Conservation (phyloP, 257 asterid genomes). For the Cynanchum wilfordii region DNA sequence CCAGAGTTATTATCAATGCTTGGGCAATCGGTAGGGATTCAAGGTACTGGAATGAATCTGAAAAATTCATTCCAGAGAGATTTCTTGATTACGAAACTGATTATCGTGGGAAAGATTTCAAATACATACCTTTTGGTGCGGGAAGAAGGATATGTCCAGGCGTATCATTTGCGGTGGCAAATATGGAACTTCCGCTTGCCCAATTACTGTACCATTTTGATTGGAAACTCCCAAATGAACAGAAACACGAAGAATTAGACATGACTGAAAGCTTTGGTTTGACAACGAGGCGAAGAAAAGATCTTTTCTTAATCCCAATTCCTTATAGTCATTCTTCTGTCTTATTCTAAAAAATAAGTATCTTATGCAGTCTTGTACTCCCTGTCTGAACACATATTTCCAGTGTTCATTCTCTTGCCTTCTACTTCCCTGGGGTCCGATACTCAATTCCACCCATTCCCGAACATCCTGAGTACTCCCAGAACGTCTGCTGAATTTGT, state of each 20-base stretch:
- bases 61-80: conserved; percentile 3
- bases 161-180: not conserved
- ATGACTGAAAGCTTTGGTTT: conserved; percentile 3
- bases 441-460: no score
- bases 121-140: conserved; percentile 9
- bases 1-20: conserved; percentile 6
- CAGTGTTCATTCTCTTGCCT: no score
- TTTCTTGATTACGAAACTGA: conserved; percentile 6
- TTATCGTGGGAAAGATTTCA: conserved; percentile 1
- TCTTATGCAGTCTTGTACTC: no score
- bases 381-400: no score
- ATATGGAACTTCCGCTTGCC: not conserved
- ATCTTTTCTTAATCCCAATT: conserved; percentile 1
- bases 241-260: conserved; percentile 2
- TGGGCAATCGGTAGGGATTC: conserved; percentile 12
- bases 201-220: not conserved
- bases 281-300: not conserved
- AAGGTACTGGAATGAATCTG: conserved; percentile 6
- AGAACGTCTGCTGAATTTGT: no score
- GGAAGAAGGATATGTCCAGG: conserved; percentile 11
- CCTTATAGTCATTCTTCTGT: not conserved
- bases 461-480: no score
- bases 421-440: no score
- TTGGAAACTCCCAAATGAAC: conserved; percentile 9
- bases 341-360: no score